Conservation (phyloP, 768 basidiomycete species). For the Pleurotus tuoliensis region DNA sequence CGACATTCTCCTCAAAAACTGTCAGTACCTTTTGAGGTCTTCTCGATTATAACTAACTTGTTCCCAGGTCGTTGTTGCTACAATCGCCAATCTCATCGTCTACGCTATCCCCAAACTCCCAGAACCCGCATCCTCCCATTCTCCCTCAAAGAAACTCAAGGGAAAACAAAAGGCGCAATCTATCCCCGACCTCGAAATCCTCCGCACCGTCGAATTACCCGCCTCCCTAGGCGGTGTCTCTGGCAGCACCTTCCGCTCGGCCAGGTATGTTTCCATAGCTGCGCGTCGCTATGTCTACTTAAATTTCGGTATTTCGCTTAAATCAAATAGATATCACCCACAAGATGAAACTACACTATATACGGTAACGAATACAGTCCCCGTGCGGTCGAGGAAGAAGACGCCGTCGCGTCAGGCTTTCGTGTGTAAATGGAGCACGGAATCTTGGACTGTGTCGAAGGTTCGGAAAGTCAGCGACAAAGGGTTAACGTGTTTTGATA, state of each 20-base stretch:
- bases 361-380: constrained; percentile 66
- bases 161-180: constrained; percentile 38
- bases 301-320: neutral
- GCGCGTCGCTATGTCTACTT: neutral
- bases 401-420: constrained; percentile 55
- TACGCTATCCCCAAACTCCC: constrained; percentile 46
- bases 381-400: constrained; percentile 57
- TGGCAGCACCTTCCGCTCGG: constrained; percentile 62
- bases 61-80: constrained; percentile 59
- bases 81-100: constrained; percentile 59
- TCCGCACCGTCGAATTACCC: constrained; percentile 55
- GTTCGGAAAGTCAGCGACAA: constrained; percentile 73
- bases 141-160: constrained; percentile 31
- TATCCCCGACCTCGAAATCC: constrained; percentile 31
- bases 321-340: constrained; percentile 50
- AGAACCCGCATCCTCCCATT: constrained; percentile 12
- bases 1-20: constrained; percentile 64
- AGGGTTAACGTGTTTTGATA: constrained; percentile 82
- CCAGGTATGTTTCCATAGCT: constrained; percentile 34
- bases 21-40: constrained; percentile 33
- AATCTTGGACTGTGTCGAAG: constrained; percentile 63
- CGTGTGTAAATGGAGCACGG: constrained; percentile 69
- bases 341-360: constrained; percentile 50
- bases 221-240: constrained; percentile 37
- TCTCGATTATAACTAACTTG: neutral